Evolutionary conservation across 2,329 filamentous ascomycete species (phyloP), one percentile per base, ranked within the genome.

Genomic region (Calycina herbarum): DNA sequence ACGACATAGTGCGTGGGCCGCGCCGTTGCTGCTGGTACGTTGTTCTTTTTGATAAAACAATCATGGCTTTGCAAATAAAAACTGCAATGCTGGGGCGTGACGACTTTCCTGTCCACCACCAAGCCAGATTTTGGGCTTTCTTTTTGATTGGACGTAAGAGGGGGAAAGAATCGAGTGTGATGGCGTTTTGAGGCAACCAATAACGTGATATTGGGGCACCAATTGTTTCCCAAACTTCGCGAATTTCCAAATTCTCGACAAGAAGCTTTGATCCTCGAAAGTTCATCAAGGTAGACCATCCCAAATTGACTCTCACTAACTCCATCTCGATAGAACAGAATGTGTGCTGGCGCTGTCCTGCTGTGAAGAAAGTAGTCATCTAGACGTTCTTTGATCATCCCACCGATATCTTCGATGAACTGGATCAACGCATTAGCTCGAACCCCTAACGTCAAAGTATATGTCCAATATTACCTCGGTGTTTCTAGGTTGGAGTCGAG

Each of bases 51-150:
- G 74, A 94, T 86, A 7, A 96, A 79, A 0, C 89, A 90, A 20
- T 86, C 83, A 74, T 96, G 93, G 0, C 93, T 89, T 42, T 93
- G 89, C 0, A 96, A 80, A 80, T 86, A 96, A 76, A 95, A 95
- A 75, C 96, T 92, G 83, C 90, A 94, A 73, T 88, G 85, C 0
- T 86, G 83, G 5, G 85, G 85, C 74, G 88, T 85, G 0, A 91
- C 94, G 64, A 96, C 85, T 31, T 89, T 91, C 31, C 91, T 88
- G 76, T 96, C 92, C 56, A 96, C 91, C 0, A 96, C 84, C 0
- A 92, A 94, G 35, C 93, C 93, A 42, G 86, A 45, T 45, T n/a
- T 45, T 15, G 15, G 15, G 2, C 15, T 20, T 20, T 20, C 20
- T 20, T 20, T 20, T 20, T 20, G 20, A 20, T 20, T 20, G 20